phyloP scores from a whole-genome alignment of 768 basidiomycete species.

The Scleroderma citrinum region DNA sequence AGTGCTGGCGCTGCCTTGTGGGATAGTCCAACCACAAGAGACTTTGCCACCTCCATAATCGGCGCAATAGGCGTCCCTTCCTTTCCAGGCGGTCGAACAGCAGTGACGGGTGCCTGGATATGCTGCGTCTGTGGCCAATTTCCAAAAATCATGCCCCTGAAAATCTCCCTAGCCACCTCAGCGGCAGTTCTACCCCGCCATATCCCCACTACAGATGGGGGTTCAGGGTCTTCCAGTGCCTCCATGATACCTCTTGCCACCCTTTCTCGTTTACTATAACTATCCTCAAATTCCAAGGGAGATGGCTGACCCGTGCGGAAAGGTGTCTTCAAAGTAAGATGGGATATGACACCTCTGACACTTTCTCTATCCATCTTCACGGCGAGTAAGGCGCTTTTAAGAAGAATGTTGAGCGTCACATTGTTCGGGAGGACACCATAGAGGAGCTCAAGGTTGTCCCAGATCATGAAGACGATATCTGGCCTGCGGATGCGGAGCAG shows the following conservation, averaged over 20 bases:
- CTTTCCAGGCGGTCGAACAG: conserved; percentile 18
- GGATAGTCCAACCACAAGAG: conserved; percentile 13
- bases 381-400: conserved; percentile 54
- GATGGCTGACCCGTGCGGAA: conserved; percentile 15
- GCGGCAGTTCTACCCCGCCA: conserved; percentile 45
- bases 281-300: neutral
- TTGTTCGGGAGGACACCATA: conserved; percentile 54
- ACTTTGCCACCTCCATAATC: conserved; percentile 24
- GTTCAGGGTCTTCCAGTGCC: conserved; percentile 22
- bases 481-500: conserved; percentile 51
- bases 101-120: conserved; percentile 33
- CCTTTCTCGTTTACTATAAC: conserved; percentile 13
- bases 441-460: conserved; percentile 57
- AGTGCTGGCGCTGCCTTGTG: neutral
- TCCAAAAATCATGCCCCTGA: conserved; percentile 51
- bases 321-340: neutral
- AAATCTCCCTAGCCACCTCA: conserved; percentile 45
- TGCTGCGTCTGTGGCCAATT: conserved; percentile 42
- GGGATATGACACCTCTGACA: conserved; percentile 42
- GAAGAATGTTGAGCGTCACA: conserved; percentile 51
- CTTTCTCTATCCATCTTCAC: conserved; percentile 47
- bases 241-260: conserved; percentile 24
- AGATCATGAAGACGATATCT: conserved; percentile 58
- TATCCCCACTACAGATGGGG: conserved; percentile 30
- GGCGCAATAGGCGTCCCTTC: conserved; percentile 19